Evolutionary conservation across 306 rosid genomes (phyloP), one percentile per base, ranked within the genome.

Genomic region (Lablab purpureus): DNA sequence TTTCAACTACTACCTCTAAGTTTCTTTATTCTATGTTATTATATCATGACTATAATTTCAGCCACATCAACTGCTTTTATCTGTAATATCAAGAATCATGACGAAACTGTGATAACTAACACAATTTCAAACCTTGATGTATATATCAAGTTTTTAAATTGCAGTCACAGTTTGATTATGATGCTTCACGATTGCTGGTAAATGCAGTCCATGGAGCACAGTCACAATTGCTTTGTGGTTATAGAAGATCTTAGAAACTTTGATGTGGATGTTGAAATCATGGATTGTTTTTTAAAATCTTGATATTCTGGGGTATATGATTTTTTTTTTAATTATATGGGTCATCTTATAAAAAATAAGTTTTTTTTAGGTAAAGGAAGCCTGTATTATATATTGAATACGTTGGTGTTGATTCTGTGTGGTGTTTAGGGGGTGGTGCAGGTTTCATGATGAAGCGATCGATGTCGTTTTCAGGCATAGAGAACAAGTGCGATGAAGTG

Each of bases 401-500:
- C 4, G 66, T 14, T 64, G 4, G 17, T 65, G 32, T 37, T 40
- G 23, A 18, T 40, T 19, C 5, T 65, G 49, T 37, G 45, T 13
- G 34, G 9, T 15, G 25, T 59, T 23, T 8, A 28, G 67, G 67
- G 3, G 67, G 45, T 30, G 67, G 40, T 34, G 45, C 2, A 73
- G 79, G 92, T 17, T 81, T 87, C 75, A 77, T 87, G 97, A 87
- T 92, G 95, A 94, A 89, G 87, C 55, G 99, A 74, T 94, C 99
- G 27, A 84, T 89, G 88, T 94, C 99, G 32, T 94, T 94, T 76
- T 94, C 98, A 1, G 97, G 92, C 10, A 75, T 86, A 8, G 94
- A 90, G 13, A 87, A 84, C 74, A 82, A 85, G 58, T 87, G 86
- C 19, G 77, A 78, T 10, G 92, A 81, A 5, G 60, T 65, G 73